Percentiles rank a stretch among this genome's conserved stretches.
Evolutionary conservation across 176 grass and related monocot genomes (phyloP).

Genomic region (Calamus simplicifolius): DNA sequence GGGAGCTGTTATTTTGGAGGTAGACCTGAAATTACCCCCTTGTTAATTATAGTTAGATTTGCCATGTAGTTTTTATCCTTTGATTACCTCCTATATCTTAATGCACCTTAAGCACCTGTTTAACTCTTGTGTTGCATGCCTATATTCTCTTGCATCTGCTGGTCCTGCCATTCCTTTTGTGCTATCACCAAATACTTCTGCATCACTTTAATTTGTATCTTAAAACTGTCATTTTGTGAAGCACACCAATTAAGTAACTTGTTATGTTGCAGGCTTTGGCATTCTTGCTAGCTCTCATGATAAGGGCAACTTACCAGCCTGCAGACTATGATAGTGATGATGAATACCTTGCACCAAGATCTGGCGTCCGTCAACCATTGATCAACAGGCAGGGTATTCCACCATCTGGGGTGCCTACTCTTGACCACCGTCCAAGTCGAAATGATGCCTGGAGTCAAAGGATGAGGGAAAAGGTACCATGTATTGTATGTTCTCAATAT

Average conservation of each 20-base stretch:
- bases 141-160: no score
- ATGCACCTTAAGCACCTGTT: no score
- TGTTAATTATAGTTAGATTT: no score
- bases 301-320: constrained; percentile 76
- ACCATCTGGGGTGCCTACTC: constrained; percentile 56
- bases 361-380: constrained; percentile 53
- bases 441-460: constrained; percentile 91
- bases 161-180: no score
- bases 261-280: constrained; percentile 45
- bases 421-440: constrained; percentile 67
- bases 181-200: no score
- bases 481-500: no score
- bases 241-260: background rate
- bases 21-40: constrained; percentile 9
- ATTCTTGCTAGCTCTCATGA: constrained; percentile 71
- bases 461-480: constrained; percentile 92
- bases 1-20: constrained; percentile 78
- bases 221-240: no score
- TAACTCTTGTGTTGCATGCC: no score
- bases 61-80: no score
- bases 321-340: constrained; percentile 89
- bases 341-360: constrained; percentile 51
- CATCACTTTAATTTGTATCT: no score
- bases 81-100: no score
- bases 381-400: constrained; percentile 53